These are phyloP conservation scores for Cladosporium velox DNA, from an alignment of 2,329 filamentous ascomycete species.

Conservation along the genomic window DNA sequence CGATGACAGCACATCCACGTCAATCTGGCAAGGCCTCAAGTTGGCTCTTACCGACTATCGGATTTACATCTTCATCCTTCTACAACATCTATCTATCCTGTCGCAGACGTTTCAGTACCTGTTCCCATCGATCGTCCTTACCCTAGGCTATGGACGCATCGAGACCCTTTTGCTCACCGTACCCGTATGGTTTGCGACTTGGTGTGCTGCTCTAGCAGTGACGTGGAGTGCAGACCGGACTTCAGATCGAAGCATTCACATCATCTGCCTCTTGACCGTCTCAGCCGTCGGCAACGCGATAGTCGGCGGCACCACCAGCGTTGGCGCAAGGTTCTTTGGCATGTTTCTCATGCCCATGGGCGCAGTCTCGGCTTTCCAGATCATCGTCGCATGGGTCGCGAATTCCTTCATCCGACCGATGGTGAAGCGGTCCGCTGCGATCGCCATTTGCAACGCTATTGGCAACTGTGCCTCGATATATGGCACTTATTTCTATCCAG, in stretches of 20 bases:
- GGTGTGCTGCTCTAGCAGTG: conserved; percentile 55
- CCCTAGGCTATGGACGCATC: conserved; percentile 58
- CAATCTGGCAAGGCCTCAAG: conserved; percentile 50
- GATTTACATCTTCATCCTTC: conserved; percentile 56
- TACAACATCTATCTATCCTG: conserved; percentile 56
- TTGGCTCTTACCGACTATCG: conserved; percentile 53
- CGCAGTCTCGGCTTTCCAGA: conserved; percentile 34
- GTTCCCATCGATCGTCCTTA: conserved; percentile 65
- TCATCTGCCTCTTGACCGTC: conserved; percentile 55
- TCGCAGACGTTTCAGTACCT: conserved; percentile 65
- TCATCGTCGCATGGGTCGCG: conserved; percentile 34
- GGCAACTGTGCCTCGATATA: conserved; percentile 41
- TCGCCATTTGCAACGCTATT: conserved; percentile 39
- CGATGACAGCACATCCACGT: conserved; percentile 42
- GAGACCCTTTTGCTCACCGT: conserved; percentile 60
- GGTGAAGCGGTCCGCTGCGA: conserved; percentile 37
- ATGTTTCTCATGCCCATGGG: conserved; percentile 54
- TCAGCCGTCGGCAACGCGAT: conserved; percentile 59
- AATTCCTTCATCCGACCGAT: conserved; percentile 36
- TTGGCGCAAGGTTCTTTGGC: conserved; percentile 60
- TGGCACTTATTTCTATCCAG: conserved; percentile 28
- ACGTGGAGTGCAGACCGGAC: conserved; percentile 58
- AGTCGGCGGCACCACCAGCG: conserved; percentile 53
- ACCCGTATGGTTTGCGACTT: conserved; percentile 58
- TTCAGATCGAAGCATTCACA: conserved; percentile 59